Evolutionary conservation across 2,329 filamentous ascomycete species (phyloP).

Genomic region (Aspergillus niger): DNA sequence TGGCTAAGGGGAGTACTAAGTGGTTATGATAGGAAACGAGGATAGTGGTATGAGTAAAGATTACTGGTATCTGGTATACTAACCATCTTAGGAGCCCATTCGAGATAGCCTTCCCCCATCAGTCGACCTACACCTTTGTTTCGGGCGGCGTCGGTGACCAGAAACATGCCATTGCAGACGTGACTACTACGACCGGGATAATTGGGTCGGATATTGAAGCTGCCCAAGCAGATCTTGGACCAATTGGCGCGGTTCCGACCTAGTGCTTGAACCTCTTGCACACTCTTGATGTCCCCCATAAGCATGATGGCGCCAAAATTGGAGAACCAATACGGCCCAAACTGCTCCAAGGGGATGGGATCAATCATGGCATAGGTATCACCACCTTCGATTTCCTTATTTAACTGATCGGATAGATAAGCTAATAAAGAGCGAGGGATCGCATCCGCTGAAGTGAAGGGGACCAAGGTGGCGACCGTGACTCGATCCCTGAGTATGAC

Average conservation of each 20-base stretch:
- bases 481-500: slow-evolving; percentile 82
- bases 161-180: slow-evolving; percentile 75
- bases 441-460: slow-evolving; percentile 74
- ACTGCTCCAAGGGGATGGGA: slow-evolving; percentile 70
- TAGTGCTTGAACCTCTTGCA: slow-evolving; percentile 55
- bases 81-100: slow-evolving; percentile 70
- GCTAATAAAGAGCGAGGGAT: slow-evolving; percentile 74
- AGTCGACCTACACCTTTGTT: slow-evolving; percentile 73
- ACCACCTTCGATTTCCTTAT: slow-evolving; percentile 87
- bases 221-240: slow-evolving; percentile 79
- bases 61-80: slow-evolving; percentile 22
- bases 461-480: slow-evolving; percentile 79
- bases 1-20: neutral
- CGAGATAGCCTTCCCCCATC: slow-evolving; percentile 75
- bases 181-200: slow-evolving; percentile 89
- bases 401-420: slow-evolving; percentile 81
- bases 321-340: slow-evolving; percentile 85
- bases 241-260: slow-evolving; percentile 67
- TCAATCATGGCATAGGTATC: slow-evolving; percentile 91
- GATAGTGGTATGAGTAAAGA: neutral
- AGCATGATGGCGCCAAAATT: slow-evolving; percentile 89
- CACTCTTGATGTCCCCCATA: slow-evolving; percentile 69
- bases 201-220: slow-evolving; percentile 93
- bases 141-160: slow-evolving; percentile 71
- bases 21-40: neutral